Evolutionary conservation across 2,329 filamentous ascomycete genomes (phyloP), one percentile per base, ranked within the genome.

Genomic region (Cephalotrichum gorgonifer): DNA sequence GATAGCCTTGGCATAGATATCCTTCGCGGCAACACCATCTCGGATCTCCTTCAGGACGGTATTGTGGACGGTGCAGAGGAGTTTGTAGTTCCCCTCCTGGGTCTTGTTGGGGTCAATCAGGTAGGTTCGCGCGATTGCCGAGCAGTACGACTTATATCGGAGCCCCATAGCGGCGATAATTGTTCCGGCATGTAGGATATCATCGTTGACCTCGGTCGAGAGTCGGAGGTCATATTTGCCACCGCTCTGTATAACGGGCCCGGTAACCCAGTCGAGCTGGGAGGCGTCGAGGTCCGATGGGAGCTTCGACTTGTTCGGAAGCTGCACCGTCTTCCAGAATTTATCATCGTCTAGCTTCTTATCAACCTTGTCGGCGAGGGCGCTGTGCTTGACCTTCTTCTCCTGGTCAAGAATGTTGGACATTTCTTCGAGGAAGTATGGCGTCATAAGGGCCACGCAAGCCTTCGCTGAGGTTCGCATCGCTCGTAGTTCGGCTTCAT

Each of bases 381-480:
- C 76, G 55, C 84, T 87, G 68, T 98, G 93, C 54, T 89, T 93
- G 62, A 97, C 88, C 63, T 95, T 95, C 74, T 95, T 96, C 66
- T 97, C 94, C 56, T 90, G 85, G 61, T 98, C 93, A 52, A 98
- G 80, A 47, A 97, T 85, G 57, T 86, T 85, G 46, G 91, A 95
- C 90, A 98, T 97, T 64, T 96, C 90, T 62, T 98, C 93, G 55
- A 98, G 83, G 64, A 97, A 97, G 67, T 93, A 98, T 52, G 91
- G 88, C 46, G 88, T 88, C 83, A 97, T 94, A 52, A 97, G 74
- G 51, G 89, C 90, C 55, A 94, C 91, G 57, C 90, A 96, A 43
- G 93, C 91, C 62, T 93, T 86, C 49, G 93, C 93, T 4, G 91
- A 89, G 57, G 91, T 94, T 61, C 94, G 84, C 77, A 98, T 96